Base-by-base conservation (phyloP, 1,284 basidiomycete species). In the Leccinum pachyderme region DNA sequence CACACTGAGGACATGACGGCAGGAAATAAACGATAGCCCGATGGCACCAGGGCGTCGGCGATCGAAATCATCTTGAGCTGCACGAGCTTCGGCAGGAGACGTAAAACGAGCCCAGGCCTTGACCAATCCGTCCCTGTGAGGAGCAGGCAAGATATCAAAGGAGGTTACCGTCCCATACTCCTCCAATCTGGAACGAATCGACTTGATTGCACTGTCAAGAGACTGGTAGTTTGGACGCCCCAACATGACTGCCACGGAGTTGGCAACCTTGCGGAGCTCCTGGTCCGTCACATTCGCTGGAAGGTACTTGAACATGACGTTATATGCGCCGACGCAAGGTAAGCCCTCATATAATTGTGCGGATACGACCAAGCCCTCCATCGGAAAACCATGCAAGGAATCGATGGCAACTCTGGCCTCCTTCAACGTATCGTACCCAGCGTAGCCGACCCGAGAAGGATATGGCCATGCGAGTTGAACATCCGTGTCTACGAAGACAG, bases 31-130 rank as follows among this genome's bases (percentile, higher is more conserved):
- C 2, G 75, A 77, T 33, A 70, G 71, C 0, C 80, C 67, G 0
- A 78, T 73, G 29, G 69, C 77, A 3, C 61, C 59, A 0, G 79
- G 79, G 47, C 72, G 74, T 32, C 78, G 72, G 3, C 62, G 66
- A 61, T 87, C 67, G 2, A 87, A 60, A 18, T 67, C 65, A 5
- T 68, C 66, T 32, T 78, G 77, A n/a, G 80, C 82, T 0, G 63
- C 68, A 37, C 74, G 73, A 0, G 87, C 87, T 24, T 77, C 77
- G 0, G 67, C 61, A 0, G 80, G 69, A 5, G 77, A 75, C 0
- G 75, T 65, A 63, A 82, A 87, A 24, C 72, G 75, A 0, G 76
- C 82, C 78, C 79, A 86, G 0, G 75, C 81, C 3, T 73, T 76
- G 41, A 83, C 71, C 25, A 69, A 61, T 4, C 81, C 81, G 22